phyloP scores from a whole-genome alignment of 2,329 filamentous ascomycete genomes.

The Exophiala lecanii-corni region DNA sequence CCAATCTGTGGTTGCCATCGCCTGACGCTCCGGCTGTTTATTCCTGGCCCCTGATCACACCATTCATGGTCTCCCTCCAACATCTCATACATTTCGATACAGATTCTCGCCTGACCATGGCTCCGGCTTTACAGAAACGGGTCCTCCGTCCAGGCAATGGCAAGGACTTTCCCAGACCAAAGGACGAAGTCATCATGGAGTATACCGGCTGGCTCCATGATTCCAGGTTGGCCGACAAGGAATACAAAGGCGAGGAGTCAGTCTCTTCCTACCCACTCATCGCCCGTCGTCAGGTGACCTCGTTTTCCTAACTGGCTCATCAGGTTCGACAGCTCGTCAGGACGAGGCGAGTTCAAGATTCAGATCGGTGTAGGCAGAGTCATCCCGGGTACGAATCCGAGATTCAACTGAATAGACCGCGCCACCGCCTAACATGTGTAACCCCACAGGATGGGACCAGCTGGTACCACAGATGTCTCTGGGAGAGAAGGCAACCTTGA shows the following conservation, averaged over 20 bases:
- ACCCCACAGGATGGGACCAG: slow-evolving; percentile 70
- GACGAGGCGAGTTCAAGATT: slow-evolving; percentile 70
- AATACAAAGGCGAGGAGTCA: slow-evolving; percentile 60
- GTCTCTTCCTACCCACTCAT: slow-evolving; percentile 31
- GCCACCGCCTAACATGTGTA: slow-evolving; percentile 13
- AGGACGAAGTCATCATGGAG: slow-evolving; percentile 77
- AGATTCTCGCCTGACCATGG: no score
- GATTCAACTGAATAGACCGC: background rate
- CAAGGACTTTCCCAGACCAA: slow-evolving; percentile 55
- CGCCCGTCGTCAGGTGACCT: no score
- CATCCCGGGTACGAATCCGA: slow-evolving; percentile 65
- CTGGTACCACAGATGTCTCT: slow-evolving; percentile 81
- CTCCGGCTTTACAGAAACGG: slow-evolving; percentile 47
- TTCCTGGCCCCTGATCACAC: no score
- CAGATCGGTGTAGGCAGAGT: slow-evolving; percentile 77
- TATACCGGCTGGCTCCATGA: slow-evolving; percentile 89
- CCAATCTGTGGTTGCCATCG: background rate
- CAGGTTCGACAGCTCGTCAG: slow-evolving; percentile 86
- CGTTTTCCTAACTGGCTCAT: background rate
- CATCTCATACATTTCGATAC: no score
- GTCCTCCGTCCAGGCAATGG: slow-evolving; percentile 57
- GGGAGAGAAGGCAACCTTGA: slow-evolving; percentile 82
- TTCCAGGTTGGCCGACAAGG: slow-evolving; percentile 37
- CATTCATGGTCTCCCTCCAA: no score
- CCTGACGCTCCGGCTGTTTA: background rate